phyloP scores from a whole-genome alignment of 768 basidiomycete species.

The Fomitopsis serialis region DNA sequence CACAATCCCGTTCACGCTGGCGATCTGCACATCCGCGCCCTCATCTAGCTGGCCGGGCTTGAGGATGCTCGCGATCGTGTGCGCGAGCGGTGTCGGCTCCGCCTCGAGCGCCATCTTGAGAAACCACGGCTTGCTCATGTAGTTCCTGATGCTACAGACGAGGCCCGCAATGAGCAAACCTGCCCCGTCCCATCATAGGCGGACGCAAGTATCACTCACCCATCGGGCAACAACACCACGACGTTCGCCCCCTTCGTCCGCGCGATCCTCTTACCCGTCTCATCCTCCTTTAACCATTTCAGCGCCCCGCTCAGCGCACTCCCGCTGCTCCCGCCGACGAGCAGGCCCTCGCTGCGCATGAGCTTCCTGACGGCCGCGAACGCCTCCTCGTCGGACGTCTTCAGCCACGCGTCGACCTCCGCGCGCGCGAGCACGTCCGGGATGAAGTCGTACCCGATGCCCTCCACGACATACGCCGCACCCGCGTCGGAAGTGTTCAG shows the following conservation, averaged over 20 bases:
- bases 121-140: slow-evolving; percentile 95
- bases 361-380: slow-evolving; percentile 70
- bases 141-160: slow-evolving; percentile 74
- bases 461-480: slow-evolving; percentile 74
- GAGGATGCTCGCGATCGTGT: slow-evolving; percentile 39
- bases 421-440: slow-evolving; percentile 78
- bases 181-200: background rate
- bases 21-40: slow-evolving; percentile 15
- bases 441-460: slow-evolving; percentile 95
- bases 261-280: slow-evolving; percentile 58
- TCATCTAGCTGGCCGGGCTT: slow-evolving; percentile 6
- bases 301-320: slow-evolving; percentile 77
- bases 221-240: slow-evolving; percentile 85
- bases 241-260: slow-evolving; percentile 76
- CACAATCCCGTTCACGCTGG: slow-evolving; percentile 12
- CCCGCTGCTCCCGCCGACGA: slow-evolving; percentile 93
- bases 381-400: slow-evolving; percentile 76
- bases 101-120: slow-evolving; percentile 56
- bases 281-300: slow-evolving; percentile 61
- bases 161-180: background rate
- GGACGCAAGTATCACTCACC: slow-evolving; percentile 42
- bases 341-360: slow-evolving; percentile 81
- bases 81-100: slow-evolving; percentile 49
- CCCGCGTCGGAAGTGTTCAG: slow-evolving; percentile 54
- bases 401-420: slow-evolving; percentile 77